Evolutionary conservation across 2,329 filamentous ascomycete genomes (phyloP).

Genomic region (Bretziella fagacearum): DNA sequence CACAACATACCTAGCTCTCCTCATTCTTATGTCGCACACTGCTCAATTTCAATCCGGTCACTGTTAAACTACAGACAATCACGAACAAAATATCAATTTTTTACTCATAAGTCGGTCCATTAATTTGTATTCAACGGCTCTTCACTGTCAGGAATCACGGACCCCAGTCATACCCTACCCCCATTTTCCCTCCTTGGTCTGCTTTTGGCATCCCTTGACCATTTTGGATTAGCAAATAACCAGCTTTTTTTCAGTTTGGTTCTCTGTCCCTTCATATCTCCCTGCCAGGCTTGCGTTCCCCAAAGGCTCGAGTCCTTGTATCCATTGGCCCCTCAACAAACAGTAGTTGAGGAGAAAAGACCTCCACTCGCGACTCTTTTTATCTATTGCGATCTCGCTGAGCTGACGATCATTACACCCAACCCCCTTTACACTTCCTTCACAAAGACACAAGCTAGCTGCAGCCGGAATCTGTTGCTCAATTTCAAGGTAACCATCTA

Average conservation of each 20-base stretch:
- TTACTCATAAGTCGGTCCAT: too few species aligned
- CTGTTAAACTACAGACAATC: too few species aligned
- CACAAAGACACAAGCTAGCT: not conserved
- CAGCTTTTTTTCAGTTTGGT: not conserved
- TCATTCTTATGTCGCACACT: too few species aligned
- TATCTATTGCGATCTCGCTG: not conserved
- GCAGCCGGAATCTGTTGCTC: not conserved
- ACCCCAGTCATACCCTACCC: not conserved
- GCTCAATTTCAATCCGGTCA: too few species aligned
- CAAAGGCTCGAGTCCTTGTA: not conserved
- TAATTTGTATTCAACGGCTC: too few species aligned
- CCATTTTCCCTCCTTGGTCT: slow-evolving; percentile 1
- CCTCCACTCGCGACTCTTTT: too few species aligned
- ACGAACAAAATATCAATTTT: too few species aligned
- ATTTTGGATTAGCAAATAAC: not conserved
- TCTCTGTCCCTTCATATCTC: not conserved
- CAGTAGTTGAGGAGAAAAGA: too few species aligned
- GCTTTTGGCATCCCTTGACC: not conserved
- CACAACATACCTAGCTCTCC: too few species aligned
- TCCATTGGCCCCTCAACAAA: not conserved
- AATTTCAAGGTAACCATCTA: too few species aligned
- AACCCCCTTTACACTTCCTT: not conserved
- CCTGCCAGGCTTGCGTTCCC: not conserved
- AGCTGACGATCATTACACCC: too few species aligned
- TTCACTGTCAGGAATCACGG: too few species aligned